Evolutionary conservation across 1,284 basidiomycete genomes (phyloP), one percentile per base, ranked within the genome.

Genomic region (Papiliotrema flavescens): DNA sequence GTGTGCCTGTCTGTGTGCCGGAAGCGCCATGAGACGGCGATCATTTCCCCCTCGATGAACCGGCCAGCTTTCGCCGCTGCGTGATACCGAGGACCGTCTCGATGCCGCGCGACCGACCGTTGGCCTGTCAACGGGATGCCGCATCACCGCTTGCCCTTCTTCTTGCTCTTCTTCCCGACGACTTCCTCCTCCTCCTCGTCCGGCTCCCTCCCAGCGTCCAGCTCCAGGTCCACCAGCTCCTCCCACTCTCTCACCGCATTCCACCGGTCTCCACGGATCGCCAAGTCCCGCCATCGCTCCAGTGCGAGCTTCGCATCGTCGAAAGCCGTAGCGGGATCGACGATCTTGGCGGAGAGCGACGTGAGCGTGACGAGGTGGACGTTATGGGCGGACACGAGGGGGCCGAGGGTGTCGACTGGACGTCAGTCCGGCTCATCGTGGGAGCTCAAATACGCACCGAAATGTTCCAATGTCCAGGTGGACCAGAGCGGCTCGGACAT

Each of bases 401-500:
- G 60, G 2, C 65, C 55, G 7, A 75, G 51, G 1, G 66, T 66
- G 57, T 74, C 57, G 48, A 75, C 71, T 74, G 28, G 4, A 32
- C 9, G 45, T 32, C 22, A 40, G 34, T 35, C 41, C 22, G 41
- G 13, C n/a, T n/a, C n/a, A 40, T 22, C 42, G 19, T 9, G 19
- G 40, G 26, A 6, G 37, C n/a, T 32, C 17, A 28, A 34, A 49
- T 32, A 32, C 70, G 37, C 48, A 73, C 73, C 65, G 49, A 75
- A 71, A 40, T 60, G 55, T 45, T 73, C 67, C 11, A 75, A 47
- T 11, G 73, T 74, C 73, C 73, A 75, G n/a, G 68, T 67, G 0
- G 64, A 51, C 71, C 71, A 75, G 35, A 74, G 49, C 6, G 71
- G 70, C 17, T 70, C 70, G 2, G 55, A 36, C 32, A 72, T 57